Conservation (phyloP, 495 filamentous ascomycete genomes). For the Hypomontagnella monticulosa region DNA sequence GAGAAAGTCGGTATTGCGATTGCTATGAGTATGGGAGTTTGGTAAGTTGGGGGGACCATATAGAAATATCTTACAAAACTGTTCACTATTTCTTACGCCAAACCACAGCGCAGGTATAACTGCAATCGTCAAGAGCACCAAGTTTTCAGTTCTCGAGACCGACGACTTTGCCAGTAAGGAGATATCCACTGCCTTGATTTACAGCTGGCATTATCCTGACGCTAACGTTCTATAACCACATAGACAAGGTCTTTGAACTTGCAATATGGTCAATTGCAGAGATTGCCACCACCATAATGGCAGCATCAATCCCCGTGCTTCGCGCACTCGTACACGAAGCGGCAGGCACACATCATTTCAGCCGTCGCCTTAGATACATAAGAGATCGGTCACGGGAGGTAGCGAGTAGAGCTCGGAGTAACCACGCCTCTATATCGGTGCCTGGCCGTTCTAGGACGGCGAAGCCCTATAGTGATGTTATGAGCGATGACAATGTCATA, state of each 20-base stretch:
- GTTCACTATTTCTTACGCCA: not conserved
- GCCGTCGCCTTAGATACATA: not conserved
- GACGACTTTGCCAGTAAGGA: conserved; percentile 41
- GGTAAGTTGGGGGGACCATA: conserved; percentile 43
- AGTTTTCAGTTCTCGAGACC: conserved; percentile 30
- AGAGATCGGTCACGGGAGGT: conserved; percentile 8
- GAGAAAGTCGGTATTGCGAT: conserved; percentile 52
- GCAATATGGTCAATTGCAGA: conserved; percentile 46
- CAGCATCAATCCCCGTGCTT: conserved; percentile 48
- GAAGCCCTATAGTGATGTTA: not conserved
- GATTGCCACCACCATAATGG: conserved; percentile 48
- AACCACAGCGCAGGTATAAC: conserved; percentile 42
- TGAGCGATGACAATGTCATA: conserved; percentile 4
- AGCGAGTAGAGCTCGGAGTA: conserved; percentile 7
- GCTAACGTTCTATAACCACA: not conserved
- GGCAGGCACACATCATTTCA: not conserved
- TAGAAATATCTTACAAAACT: not conserved
- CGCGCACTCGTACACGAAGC: conserved; percentile 41
- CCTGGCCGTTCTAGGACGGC: conserved; percentile 4
- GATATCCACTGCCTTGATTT: not conserved
- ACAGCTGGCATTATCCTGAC: not conserved
- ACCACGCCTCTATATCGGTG: not conserved
- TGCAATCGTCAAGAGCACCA: conserved; percentile 44
- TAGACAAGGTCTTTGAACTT: conserved; percentile 43
- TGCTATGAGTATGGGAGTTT: conserved; percentile 55